Evolutionary conservation across 2,329 filamentous ascomycete species (phyloP).

Genomic region (Ceratocystis alfenasii): DNA sequence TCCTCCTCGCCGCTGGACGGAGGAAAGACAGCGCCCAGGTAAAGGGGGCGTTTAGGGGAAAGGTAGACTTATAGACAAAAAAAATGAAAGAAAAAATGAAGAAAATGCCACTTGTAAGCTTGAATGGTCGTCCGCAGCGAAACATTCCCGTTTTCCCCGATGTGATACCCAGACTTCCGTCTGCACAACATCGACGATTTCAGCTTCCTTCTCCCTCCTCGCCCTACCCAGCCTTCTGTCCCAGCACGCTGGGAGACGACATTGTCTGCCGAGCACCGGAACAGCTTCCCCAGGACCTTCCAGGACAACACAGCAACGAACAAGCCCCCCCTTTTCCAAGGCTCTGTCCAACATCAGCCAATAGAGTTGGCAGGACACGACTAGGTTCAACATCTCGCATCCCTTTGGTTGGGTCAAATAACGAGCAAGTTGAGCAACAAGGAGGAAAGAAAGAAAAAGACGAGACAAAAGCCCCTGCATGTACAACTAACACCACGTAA

Average conservation of each 20-base stretch:
- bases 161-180: background rate
- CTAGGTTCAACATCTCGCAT: background rate
- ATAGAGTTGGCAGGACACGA: background rate
- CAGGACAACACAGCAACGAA: background rate
- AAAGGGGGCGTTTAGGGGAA: background rate
- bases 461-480: slow-evolving; percentile 2
- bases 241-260: slow-evolving; percentile 1
- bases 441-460: background rate
- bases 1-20: background rate
- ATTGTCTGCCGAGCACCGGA: slow-evolving; percentile 1
- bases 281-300: background rate
- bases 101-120: background rate
- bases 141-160: background rate
- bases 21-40: background rate
- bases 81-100: background rate
- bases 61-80: background rate
- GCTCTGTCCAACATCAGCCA: background rate
- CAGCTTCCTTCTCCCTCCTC: background rate
- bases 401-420: slow-evolving; percentile 3
- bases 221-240: background rate
- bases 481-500: background rate
- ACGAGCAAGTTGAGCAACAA: background rate
- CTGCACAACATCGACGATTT: background rate
- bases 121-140: too few relatives aligned
- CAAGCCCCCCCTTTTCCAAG: background rate